These are phyloP conservation scores for Fusarium tanahbumbuense DNA, from an alignment of 2,329 filamentous ascomycete genomes.

Conservation along the genomic window DNA sequence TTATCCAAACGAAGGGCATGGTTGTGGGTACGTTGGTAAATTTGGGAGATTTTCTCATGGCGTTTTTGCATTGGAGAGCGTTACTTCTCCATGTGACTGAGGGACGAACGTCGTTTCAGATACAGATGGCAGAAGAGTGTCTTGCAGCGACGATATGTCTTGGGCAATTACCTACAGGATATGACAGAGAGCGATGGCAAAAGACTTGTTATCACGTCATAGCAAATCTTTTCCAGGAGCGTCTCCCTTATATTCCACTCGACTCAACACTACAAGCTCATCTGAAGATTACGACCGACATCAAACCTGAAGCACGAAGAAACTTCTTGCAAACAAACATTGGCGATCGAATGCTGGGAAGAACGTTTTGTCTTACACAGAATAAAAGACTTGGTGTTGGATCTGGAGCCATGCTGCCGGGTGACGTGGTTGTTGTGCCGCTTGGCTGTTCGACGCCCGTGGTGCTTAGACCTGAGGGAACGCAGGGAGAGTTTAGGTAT, in stretches of 20 bases:
- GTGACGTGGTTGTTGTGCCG: slow-evolving; percentile 20
- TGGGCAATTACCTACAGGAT: slow-evolving; percentile 10
- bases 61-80: slow-evolving; percentile 32
- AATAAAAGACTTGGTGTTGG: slow-evolving; percentile 15
- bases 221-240: slow-evolving; percentile 19
- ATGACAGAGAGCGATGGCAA: slow-evolving; percentile 13
- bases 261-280: not conserved
- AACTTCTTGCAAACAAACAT: slow-evolving; percentile 18
- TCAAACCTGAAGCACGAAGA: slow-evolving; percentile 1
- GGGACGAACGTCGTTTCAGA: not conserved
- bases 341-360: slow-evolving; percentile 23
- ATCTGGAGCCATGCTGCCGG: slow-evolving; percentile 24
- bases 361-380: slow-evolving; percentile 23
- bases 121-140: slow-evolving; percentile 17
- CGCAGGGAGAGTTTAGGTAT: slow-evolving; percentile 11
- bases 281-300: not conserved
- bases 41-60: slow-evolving; percentile 33
- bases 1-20: slow-evolving; percentile 10
- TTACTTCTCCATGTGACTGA: not conserved
- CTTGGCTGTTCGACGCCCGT: slow-evolving; percentile 28
- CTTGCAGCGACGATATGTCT: slow-evolving; percentile 23
- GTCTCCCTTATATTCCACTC: slow-evolving; percentile 9
- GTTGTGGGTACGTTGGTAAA: slow-evolving; percentile 22
- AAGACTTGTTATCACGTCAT: slow-evolving; percentile 7
- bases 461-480: slow-evolving; percentile 17